These are phyloP conservation scores for Phytophthora pistaciae DNA, from an alignment of 352 stramenopile species.

Conservation along the genomic window DNA sequence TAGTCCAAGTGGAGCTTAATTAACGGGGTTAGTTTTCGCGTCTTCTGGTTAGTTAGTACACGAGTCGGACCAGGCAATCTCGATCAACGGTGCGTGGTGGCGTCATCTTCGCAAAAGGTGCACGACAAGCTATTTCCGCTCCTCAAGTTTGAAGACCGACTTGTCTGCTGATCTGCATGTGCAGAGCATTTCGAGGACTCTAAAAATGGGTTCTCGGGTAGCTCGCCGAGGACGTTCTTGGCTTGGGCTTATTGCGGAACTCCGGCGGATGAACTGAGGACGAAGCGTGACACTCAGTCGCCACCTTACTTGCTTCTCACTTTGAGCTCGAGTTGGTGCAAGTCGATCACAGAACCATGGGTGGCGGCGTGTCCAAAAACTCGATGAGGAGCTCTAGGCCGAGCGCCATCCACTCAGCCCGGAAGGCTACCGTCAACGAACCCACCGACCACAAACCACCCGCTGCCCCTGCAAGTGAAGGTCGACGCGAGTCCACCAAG, in stretches of 20 bases:
- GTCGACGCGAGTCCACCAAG: conserved; percentile 45
- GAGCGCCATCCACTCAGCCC: conserved; percentile 15
- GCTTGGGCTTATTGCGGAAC: conserved; percentile 6
- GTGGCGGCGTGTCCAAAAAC: conserved; percentile 45
- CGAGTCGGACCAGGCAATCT: not conserved
- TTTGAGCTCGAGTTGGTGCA: conserved; percentile 16
- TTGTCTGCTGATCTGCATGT: not conserved
- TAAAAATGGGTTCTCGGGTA: conserved; percentile 34
- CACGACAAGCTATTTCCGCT: conserved; percentile 25
- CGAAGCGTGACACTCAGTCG: conserved; percentile 9
- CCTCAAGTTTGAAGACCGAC: not conserved
- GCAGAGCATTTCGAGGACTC: conserved; percentile 2
- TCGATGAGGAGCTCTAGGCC: conserved; percentile 1
- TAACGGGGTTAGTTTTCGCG: not conserved
- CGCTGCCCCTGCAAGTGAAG: conserved; percentile 16
- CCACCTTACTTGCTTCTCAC: conserved; percentile 5
- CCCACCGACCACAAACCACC: conserved; percentile 12
- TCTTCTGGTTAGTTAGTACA: not conserved
- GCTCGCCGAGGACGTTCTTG: conserved; percentile 12
- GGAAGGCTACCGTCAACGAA: conserved; percentile 13
- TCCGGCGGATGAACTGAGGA: conserved; percentile 4
- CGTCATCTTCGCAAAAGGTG: conserved; percentile 6
- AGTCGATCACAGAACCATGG: conserved; percentile 38
- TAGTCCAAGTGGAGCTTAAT: not conserved
- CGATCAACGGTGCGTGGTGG: not conserved